phyloP scores from a whole-genome alignment of 306 rosid species.

The Macrotyloma uniflorum region DNA sequence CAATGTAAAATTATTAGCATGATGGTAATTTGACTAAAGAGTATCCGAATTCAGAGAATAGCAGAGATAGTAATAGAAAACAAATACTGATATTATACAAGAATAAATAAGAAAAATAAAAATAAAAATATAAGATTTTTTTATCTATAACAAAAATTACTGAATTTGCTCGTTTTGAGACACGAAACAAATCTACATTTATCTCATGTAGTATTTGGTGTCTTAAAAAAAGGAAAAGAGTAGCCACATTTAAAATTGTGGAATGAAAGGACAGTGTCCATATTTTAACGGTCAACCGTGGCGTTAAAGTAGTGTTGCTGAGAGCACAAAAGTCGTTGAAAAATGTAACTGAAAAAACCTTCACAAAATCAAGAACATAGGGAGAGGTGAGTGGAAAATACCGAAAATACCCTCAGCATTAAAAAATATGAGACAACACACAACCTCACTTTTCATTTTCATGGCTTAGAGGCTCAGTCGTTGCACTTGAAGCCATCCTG shows the following conservation, averaged over 20 bases:
- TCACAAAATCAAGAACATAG: conserved; percentile 1
- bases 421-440: conserved; percentile 44
- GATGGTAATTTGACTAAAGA: not conserved
- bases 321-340: conserved; percentile 57
- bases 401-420: conserved; percentile 46
- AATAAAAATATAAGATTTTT: not conserved
- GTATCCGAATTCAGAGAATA: not conserved
- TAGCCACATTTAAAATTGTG: not conserved
- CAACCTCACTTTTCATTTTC: conserved; percentile 49
- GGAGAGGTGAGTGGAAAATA: not conserved
- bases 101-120: not conserved
- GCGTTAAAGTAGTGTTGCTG: conserved; percentile 64
- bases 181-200: not conserved
- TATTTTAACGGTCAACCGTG: conserved; percentile 59
- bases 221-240: not conserved
- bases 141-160: not conserved
- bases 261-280: conserved; percentile 37
- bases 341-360: conserved; percentile 55
- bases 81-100: not conserved
- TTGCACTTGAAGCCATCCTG: conserved; percentile 60
- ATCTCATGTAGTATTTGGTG: no score
- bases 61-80: not conserved
- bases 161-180: not conserved
- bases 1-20: no score
- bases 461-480: conserved; percentile 60